Evolutionary conservation across 192 early-diverging fungal genomes (phyloP), one percentile per base, ranked within the genome.

Genomic region (Coemansia sp.): DNA sequence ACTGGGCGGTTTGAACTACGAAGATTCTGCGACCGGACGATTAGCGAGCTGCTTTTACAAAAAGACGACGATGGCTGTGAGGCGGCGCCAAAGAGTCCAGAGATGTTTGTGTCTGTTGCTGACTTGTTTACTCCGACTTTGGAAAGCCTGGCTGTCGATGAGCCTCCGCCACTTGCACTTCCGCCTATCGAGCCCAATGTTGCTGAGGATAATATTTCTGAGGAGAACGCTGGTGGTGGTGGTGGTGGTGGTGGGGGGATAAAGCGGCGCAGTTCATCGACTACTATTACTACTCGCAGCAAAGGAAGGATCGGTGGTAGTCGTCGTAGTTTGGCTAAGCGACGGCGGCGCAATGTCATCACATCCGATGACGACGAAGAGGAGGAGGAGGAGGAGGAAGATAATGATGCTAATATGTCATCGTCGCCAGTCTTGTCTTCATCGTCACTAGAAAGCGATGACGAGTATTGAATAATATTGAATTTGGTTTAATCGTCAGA

Each of bases 401-500:
- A 64, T 1, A 11, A 39, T 0, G 37, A 41, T n/a, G 57, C 7
- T 25, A 15, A 27, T 5, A 9, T 61, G 0, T 61, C 59, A 0
- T 61, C 59, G 0, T 63, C 42, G 3, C 62, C 62, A 17, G 62
- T 63, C 9, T 36, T 61, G 3, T 61, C 59, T 23, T 61, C 59
- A 3, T 61, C 59, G 8, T 61, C 59, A 21, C 14, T 61, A 23
- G 59, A 61, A 36, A 61, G 59, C 19, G 66, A 68, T 36, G 38
- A 58, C 31, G 55, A 42, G 11, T 38, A 21, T 41, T 23, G n/a
- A 14, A 8, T 7, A 51, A 29, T 15, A 55, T 29, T 27, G 11
- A 53, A 5, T 53, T 11, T 48, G n/a, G 25, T n/a, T 53, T 29
- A 36, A 31, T 68, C 58, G 34, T 82, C 77, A 29, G 85, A 85